Evolutionary conservation across 75 land plant species (phyloP).

Genomic region (Chamaecyparis obtusa): DNA sequence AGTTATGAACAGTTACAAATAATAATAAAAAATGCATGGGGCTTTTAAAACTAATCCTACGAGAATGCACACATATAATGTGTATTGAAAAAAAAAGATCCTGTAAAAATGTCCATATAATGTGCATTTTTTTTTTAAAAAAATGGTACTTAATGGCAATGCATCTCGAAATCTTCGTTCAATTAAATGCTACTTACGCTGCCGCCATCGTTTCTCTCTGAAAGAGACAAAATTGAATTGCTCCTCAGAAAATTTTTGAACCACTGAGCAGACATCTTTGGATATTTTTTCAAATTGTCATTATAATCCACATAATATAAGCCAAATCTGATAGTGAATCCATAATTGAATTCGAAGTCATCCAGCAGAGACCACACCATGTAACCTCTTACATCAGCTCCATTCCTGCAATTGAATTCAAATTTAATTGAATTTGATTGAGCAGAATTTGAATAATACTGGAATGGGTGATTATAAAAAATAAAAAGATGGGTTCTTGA

Average conservation of each 20-base stretch:
- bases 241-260: constrained; percentile 7
- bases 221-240: constrained; percentile 11
- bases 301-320: constrained; percentile 10
- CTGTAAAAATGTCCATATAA: too few species aligned
- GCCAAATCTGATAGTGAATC: constrained; percentile 18
- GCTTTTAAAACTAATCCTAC: too few species aligned
- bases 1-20: too few species aligned
- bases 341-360: constrained; percentile 15
- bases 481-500: too few species aligned
- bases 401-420: constrained; percentile 13
- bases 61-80: too few species aligned
- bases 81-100: too few species aligned
- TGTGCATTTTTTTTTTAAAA: too few species aligned
- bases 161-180: background rate
- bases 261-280: constrained; percentile 20
- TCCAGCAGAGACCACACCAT: constrained; percentile 25
- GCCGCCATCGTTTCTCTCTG: background rate
- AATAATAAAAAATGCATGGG: too few species aligned
- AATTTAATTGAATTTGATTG: background rate
- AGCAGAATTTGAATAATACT: background rate
- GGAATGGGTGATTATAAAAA: too few species aligned
- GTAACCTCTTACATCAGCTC: constrained; percentile 20
- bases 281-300: constrained; percentile 13
- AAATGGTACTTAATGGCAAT: too few species aligned
- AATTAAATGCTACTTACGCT: background rate